These are phyloP conservation scores for Rubus parviflorus DNA, from an alignment of 306 rosid genomes.

Conservation along the genomic window DNA sequence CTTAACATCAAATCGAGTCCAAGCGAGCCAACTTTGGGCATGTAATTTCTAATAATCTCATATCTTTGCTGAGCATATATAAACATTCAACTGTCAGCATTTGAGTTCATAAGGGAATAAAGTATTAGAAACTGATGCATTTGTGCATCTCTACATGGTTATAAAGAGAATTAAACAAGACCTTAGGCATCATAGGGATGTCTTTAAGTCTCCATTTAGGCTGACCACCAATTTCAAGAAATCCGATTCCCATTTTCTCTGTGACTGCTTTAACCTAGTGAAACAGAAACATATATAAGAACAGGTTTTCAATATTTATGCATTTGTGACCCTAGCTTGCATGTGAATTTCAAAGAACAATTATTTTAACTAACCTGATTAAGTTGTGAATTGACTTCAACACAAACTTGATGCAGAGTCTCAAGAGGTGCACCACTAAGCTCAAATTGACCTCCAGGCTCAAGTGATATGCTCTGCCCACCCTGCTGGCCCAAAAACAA, in stretches of 20 bases:
- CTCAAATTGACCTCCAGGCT: constrained; percentile 99
- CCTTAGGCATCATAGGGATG: constrained; percentile 96
- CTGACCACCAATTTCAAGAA: constrained; percentile 93
- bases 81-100: not conserved
- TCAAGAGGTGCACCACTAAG: constrained; percentile 99
- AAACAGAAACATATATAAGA: constrained; percentile 17
- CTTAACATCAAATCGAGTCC: constrained; percentile 97
- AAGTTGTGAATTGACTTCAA: constrained; percentile 94
- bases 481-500: constrained; percentile 46
- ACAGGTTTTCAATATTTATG: not conserved
- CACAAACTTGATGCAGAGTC: constrained; percentile 97
- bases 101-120: too few species aligned
- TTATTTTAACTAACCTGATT: constrained; percentile 62
- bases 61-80: constrained; percentile 69
- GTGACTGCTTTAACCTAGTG: constrained; percentile 87
- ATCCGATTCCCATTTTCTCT: constrained; percentile 96
- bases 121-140: too few species aligned
- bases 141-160: not conserved
- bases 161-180: constrained; percentile 31
- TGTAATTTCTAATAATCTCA: constrained; percentile 82
- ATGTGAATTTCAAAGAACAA: not conserved
- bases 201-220: constrained; percentile 79
- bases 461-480: constrained; percentile 91
- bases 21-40: constrained; percentile 92
- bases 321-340: not conserved